Conservation (phyloP, 495 filamentous ascomycete genomes). For the Aspergillus conjunctus region DNA sequence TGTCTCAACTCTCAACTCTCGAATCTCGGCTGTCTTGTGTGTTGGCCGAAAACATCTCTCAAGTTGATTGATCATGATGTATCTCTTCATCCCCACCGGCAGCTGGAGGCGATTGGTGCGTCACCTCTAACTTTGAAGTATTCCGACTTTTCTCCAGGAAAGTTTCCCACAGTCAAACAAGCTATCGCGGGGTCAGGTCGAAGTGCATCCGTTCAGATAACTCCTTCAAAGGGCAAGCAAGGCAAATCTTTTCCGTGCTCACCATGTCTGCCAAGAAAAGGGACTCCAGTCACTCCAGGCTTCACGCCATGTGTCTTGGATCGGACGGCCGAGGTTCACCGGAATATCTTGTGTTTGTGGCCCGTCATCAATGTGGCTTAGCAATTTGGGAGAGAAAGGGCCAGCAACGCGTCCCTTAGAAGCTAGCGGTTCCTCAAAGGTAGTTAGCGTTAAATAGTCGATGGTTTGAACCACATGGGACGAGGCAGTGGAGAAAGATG, state of each 20-base stretch:
- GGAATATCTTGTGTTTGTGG: neutral
- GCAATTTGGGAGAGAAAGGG: neutral
- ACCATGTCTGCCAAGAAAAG: neutral
- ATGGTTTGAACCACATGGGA: neutral
- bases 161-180: neutral
- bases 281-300: neutral
- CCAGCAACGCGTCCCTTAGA: neutral
- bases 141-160: too few species aligned
- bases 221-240: too few species aligned
- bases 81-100: neutral
- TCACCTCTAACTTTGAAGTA: neutral
- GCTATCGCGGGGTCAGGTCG: neutral
- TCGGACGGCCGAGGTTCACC: neutral
- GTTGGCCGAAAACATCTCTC: too few species aligned
- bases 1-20: neutral
- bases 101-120: neutral
- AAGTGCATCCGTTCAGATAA: too few species aligned
- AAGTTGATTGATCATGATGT: neutral
- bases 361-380: neutral
- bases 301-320: neutral
- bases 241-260: neutral
- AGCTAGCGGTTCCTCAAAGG: neutral
- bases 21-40: neutral
- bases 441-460: neutral
- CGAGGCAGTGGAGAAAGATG: neutral